A percentile compares a stretch with the other conserved stretches of the same genome.
phyloP scores from a whole-genome alignment of 2,329 filamentous ascomycete species.

The Microdochium paspali region DNA sequence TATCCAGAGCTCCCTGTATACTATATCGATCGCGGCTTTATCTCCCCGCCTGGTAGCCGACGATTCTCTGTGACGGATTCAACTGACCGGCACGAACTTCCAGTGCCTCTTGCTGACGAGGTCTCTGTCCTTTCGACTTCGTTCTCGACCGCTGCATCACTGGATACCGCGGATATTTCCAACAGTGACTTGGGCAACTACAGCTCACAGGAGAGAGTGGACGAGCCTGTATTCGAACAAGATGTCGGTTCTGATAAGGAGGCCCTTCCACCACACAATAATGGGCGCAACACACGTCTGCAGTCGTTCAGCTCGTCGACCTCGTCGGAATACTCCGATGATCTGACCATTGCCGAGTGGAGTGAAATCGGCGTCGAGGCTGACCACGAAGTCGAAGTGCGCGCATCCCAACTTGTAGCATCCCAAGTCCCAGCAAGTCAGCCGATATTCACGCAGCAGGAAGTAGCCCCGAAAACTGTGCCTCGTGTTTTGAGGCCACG shows the following conservation, averaged over 20 bases:
- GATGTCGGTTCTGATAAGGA: neutral
- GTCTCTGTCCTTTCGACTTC: neutral
- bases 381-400: neutral
- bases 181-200: neutral
- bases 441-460: too few species aligned
- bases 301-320: neutral
- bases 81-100: neutral
- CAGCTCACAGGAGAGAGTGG: neutral
- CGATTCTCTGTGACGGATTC: neutral
- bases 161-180: neutral
- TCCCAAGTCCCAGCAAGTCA: too few species aligned
- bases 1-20: too few species aligned
- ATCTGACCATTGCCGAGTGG: neutral
- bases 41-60: neutral
- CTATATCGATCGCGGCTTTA: too few species aligned
- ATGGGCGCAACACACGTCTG: neutral
- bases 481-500: too few species aligned
- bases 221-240: neutral
- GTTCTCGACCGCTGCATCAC: neutral
- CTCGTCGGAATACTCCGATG: neutral
- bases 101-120: neutral
- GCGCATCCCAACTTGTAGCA: neutral
- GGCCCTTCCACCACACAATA: neutral
- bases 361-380: neutral
- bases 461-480: too few species aligned